Percentiles rank a stretch among this genome's conserved stretches.
Evolutionary conservation across 768 basidiomycete genomes (phyloP).

Genomic region (Pleurotus giganteus): DNA sequence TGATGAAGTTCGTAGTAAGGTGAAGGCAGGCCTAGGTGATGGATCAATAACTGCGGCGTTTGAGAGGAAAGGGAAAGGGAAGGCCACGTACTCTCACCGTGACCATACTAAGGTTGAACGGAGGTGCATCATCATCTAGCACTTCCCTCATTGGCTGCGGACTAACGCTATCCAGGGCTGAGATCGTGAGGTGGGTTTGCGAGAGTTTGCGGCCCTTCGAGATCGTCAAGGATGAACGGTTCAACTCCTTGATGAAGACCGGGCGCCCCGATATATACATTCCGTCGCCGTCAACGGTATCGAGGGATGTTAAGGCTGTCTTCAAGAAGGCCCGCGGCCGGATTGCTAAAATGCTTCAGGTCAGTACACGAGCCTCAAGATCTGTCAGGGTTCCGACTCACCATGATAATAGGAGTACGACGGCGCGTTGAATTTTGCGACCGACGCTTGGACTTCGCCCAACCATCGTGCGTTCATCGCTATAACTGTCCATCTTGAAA

Average conservation of each 20-base stretch:
- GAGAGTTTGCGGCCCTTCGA: constrained; percentile 29
- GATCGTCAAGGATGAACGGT: constrained; percentile 29
- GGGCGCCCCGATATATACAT: constrained; percentile 31
- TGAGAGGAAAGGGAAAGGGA: constrained; percentile 25
- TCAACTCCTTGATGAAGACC: constrained; percentile 29
- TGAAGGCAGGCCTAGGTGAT: constrained; percentile 9
- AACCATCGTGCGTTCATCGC: constrained; percentile 14
- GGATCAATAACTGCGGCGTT: constrained; percentile 28
- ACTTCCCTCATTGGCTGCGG: too few relatives aligned
- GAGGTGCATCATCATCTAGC: constrained; percentile 13
- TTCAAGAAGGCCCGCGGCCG: constrained; percentile 19
- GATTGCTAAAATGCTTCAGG: constrained; percentile 28
- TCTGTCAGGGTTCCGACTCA: not conserved
- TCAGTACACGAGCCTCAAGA: constrained; percentile 10
- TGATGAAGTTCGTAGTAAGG: constrained; percentile 10
- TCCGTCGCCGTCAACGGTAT: constrained; percentile 30
- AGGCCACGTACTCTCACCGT: constrained; percentile 27
- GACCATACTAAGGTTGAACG: constrained; percentile 23
- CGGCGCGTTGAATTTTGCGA: constrained; percentile 26
- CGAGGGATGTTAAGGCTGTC: constrained; percentile 26
- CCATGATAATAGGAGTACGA: constrained; percentile 22
- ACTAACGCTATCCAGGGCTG: constrained; percentile 18
- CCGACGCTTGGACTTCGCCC: constrained; percentile 15
- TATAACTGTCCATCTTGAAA: constrained; percentile 28
- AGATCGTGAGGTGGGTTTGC: constrained; percentile 33